Base-by-base conservation (phyloP, 805 yeast species). In the Lipomyces japonicus region DNA sequence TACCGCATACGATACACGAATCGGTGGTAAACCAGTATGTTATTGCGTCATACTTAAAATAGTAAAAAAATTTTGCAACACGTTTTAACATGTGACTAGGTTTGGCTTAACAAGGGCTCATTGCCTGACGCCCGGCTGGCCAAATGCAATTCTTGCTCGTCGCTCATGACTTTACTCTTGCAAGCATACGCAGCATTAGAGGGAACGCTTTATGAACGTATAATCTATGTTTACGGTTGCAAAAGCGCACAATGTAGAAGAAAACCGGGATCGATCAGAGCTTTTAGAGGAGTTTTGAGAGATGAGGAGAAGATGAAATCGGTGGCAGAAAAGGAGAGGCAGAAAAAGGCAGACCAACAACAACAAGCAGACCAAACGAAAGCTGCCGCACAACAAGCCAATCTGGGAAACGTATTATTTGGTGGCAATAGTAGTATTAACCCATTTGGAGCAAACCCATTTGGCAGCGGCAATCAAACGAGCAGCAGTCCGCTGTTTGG, bases 171-270 rank as follows among this genome's bases (percentile, higher is more conserved):
- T 12, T 68, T 91, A 40, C 70, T 90, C 26, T 67, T 83, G 1
- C 97, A 93, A 65, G 84, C 91, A 1, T 84, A 76, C 67, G 84
- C 95, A 0, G 95, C 95, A 0, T 67, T 90, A 37, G 86, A 81
- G 30, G 76, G 76, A 31, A 74, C 82, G 9, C 71, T 80, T 37
- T 88, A 90, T 63, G 96, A 87, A 61, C 77, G 98, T 52, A 81
- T 80, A 2, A 67, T 93, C 16, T 93, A 91, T 62, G 75, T 93
- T 0, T 86, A 91, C 64, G 80, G 81, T 1, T 93, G 98, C 68
- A 63, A 71, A 16, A 76, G 78, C 39, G 70, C 78, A 21, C 59
- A 68, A 0, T 93, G 98, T 65, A 75, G 84, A 39, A 74, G 86
- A 55, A 77, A 78, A 58, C 72, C 76, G 2, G 95, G 95, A 3